Conservation (phyloP, 176 grass and related monocot genomes). For the Zizania latifolia region DNA sequence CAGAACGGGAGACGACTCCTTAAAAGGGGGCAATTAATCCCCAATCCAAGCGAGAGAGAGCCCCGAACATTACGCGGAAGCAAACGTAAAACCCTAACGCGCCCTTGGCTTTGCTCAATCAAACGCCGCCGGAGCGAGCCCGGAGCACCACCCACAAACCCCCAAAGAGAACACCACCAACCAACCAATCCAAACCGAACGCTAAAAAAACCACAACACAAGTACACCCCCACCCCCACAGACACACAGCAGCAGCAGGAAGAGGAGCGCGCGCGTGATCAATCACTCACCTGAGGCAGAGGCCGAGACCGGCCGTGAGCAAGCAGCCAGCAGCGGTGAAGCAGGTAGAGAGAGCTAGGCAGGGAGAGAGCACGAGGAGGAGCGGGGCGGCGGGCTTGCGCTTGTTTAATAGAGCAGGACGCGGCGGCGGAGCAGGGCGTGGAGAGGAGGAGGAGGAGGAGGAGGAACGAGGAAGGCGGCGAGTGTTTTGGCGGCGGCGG, state of each 20-base stretch:
- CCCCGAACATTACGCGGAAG: not conserved
- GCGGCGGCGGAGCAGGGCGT: not conserved
- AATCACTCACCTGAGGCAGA: no score
- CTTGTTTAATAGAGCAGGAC: not conserved
- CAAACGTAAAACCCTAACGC: not conserved
- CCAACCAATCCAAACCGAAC: not conserved
- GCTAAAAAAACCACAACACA: not conserved
- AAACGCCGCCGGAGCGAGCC: no score
- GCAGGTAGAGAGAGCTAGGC: not conserved
- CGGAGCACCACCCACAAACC: no score
- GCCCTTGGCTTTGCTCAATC: not conserved
- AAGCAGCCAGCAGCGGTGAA: not conserved
- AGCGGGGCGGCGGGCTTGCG: no score
- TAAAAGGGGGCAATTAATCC: not conserved
- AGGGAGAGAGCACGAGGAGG: not conserved
- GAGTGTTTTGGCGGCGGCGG: no score
- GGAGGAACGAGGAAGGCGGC: no score
- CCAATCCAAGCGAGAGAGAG: not conserved
- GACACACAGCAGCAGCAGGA: no score
- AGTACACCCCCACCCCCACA: no score
- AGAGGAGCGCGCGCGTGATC: no score
- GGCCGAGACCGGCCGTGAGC: not conserved
- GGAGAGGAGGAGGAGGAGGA: constrained; percentile 8
- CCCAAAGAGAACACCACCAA: not conserved
- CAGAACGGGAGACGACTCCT: not conserved